Evolutionary conservation across 176 grass and related monocot species (phyloP).

Genomic region (Hsuehochloa calcarea): DNA sequence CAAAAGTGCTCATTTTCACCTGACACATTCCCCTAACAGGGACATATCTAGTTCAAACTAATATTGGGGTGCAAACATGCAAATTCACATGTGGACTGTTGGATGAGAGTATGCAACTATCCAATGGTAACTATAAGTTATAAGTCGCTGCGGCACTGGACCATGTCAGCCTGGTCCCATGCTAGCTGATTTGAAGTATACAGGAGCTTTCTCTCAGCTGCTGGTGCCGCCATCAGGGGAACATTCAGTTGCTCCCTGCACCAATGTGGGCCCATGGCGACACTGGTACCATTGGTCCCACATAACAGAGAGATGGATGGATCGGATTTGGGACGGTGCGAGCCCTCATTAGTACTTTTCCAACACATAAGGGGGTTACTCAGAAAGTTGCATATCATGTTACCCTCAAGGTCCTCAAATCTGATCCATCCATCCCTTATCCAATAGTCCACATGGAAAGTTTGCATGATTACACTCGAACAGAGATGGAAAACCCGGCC

Average conservation of each 20-base stretch:
- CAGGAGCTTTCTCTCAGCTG: neutral
- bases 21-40: neutral
- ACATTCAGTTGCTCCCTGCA: neutral
- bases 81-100: neutral
- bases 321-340: conserved; percentile 5
- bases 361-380: neutral
- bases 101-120: neutral
- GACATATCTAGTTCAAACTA: conserved; percentile 9
- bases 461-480: conserved; percentile 4
- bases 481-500: no score
- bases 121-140: neutral
- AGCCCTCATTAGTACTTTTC: neutral
- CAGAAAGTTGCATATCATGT: neutral
- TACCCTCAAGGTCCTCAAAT: neutral
- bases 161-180: neutral
- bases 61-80: conserved; percentile 4
- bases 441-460: neutral
- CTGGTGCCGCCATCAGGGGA: neutral
- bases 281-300: neutral
- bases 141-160: neutral
- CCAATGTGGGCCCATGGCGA: neutral
- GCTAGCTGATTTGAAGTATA: neutral
- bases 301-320: neutral
- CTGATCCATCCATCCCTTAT: neutral
- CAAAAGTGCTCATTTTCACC: no score